Conservation (phyloP, 306 rosid species). For the Fragaria vesca region DNA sequence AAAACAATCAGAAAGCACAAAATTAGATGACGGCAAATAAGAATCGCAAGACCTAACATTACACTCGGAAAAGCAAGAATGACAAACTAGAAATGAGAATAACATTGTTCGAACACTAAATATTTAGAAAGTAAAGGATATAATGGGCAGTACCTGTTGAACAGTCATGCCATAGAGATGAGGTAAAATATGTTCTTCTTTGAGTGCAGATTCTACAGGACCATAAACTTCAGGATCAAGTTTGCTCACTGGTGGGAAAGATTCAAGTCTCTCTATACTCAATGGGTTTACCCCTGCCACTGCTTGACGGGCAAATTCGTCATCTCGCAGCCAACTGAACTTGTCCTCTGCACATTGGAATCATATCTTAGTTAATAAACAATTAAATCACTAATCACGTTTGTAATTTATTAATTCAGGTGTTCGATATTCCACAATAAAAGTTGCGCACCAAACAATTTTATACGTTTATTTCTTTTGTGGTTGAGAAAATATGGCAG, state of each 20-base stretch:
- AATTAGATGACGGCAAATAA: not conserved
- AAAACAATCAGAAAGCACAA: not conserved
- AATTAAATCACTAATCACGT: not conserved
- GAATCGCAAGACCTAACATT: not conserved
- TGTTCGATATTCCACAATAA: not conserved
- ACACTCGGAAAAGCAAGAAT: not conserved
- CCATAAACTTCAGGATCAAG: conserved; percentile 77
- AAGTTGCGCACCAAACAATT: conserved; percentile 6
- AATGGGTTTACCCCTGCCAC: conserved; percentile 91
- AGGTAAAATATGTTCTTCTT: conserved; percentile 77
- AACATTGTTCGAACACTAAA: too few species aligned
- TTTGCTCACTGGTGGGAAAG: conserved; percentile 84
- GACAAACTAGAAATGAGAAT: not conserved
- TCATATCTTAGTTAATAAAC: not conserved
- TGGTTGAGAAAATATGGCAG: not conserved
- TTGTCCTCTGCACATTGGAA: conserved; percentile 68
- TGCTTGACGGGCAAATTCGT: conserved; percentile 91
- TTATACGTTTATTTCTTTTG: not conserved
- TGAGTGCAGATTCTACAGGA: conserved; percentile 70
- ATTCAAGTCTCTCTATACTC: conserved; percentile 65
- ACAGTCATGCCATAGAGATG: conserved; percentile 86
- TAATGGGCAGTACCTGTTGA: conserved; percentile 51
- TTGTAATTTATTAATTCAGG: not conserved
- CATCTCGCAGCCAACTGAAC: conserved; percentile 90
- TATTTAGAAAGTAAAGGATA: not conserved